phyloP scores from a whole-genome alignment of 345 rosid genomes.

The Acer saccharum region DNA sequence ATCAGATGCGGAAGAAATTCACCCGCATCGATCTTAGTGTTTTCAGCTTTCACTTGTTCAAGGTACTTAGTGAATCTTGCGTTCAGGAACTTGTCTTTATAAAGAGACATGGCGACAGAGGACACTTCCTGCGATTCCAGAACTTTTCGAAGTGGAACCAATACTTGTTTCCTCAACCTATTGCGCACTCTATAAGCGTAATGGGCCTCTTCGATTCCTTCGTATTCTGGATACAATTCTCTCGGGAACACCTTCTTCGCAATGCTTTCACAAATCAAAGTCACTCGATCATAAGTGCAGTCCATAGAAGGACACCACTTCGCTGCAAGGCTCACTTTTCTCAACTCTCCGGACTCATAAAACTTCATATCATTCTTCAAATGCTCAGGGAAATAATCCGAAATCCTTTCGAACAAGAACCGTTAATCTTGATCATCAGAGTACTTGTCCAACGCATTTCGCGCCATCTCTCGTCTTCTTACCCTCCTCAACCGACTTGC shows the following conservation, averaged over 20 bases:
- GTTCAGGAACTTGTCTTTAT: constrained; percentile 55
- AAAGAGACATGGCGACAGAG: constrained; percentile 64
- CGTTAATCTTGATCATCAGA: constrained; percentile 46
- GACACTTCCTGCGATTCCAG: constrained; percentile 68
- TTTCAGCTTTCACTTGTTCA: constrained; percentile 43
- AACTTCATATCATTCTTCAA: constrained; percentile 35
- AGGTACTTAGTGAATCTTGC: constrained; percentile 52
- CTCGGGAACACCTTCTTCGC: constrained; percentile 49
- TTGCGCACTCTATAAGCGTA: constrained; percentile 63
- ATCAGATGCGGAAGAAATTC: constrained; percentile 55
- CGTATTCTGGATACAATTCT: constrained; percentile 47
- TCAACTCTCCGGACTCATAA: constrained; percentile 28
- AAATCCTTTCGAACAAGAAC: constrained; percentile 51
- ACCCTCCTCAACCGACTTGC: constrained; percentile 43
- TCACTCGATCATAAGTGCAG: constrained; percentile 50
- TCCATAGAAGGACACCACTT: constrained; percentile 77
- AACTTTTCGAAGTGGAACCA: constrained; percentile 54
- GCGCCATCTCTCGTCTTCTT: constrained; percentile 40
- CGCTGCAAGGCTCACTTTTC: constrained; percentile 58
- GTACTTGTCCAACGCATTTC: constrained; percentile 36
- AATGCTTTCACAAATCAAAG: constrained; percentile 60
- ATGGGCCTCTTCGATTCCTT: constrained; percentile 62
- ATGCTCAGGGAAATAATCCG: constrained; percentile 47
- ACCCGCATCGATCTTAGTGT: constrained; percentile 53
- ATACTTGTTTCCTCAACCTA: constrained; percentile 52